Base-by-base conservation (phyloP, 306 rosid species). In the Prunus persica region DNA sequence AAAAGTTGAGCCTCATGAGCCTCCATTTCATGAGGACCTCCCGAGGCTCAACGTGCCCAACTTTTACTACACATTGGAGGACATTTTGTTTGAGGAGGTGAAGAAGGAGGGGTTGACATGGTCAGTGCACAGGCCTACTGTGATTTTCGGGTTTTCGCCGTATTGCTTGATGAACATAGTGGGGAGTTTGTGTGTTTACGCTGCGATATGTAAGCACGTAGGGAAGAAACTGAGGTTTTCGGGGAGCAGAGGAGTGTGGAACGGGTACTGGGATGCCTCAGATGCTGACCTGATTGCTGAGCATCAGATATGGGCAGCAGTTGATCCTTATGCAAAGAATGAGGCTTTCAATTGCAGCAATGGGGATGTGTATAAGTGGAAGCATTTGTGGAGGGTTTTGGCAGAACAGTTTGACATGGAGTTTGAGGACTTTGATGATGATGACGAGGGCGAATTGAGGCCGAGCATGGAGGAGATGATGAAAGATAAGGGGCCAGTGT, bases 271-370 rank as follows among this genome's bases (percentile, higher is more conserved):
- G 19, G 61, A 41, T 19, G 86, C 64, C 34, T 88, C 92, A 1
- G 92, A 90, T 70, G 95, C 89, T 0, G 95, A 88, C 79, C 46
- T 90, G 87, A 85, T 86, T 4, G 89, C 92, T 2, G 95, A 90
- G 85, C 95, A 90, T 50, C 77, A 86, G 25, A 86, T 90, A 28
- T 88, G 92, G 95, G 89, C 95, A 0, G 90, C 90, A 25, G 90
- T 90, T 76, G 90, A 90, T n/a, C 89, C 88, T 0, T 12, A 81
- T 56, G 89, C 89, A 0, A 80, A 76, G 79, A 86, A 90, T 58
- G 89, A 90, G 52, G 88, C 89, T 0, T 88, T 84, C 7, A 90
- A 90, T 16, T 84, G 86, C 52, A 82, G 76, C 74, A 90, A 90
- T 3, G 96, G 92, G 2, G 91, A 90, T 74, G 85, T 86, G 24